These are phyloP conservation scores for Tricholoma terreum DNA, from an alignment of 768 basidiomycete species.

Conservation along the genomic window DNA sequence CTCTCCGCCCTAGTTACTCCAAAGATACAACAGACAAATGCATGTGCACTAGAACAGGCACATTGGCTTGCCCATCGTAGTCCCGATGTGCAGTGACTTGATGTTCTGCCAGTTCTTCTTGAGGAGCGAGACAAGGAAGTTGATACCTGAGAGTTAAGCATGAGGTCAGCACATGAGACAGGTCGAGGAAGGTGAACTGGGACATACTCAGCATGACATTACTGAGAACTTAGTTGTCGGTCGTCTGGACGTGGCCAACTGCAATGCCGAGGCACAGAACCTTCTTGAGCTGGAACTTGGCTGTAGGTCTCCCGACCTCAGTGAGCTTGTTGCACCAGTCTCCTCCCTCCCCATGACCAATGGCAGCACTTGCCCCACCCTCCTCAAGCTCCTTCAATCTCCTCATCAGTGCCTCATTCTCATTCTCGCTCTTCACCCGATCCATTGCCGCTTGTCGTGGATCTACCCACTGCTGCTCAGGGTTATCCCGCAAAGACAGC, in stretches of 20 bases:
- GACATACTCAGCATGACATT: conserved; percentile 95
- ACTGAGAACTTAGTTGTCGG: conserved; percentile 90
- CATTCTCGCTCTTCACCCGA: conserved; percentile 77
- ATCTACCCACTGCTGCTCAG: conserved; percentile 79
- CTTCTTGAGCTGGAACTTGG: conserved; percentile 99
- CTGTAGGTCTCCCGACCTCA: conserved; percentile 91
- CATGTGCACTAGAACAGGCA: conserved; percentile 72
- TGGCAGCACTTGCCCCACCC: conserved; percentile 22
- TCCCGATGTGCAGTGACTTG: conserved; percentile 97
- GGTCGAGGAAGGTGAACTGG: not conserved
- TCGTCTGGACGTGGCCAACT: conserved; percentile 97
- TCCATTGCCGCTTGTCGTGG: conserved; percentile 74
- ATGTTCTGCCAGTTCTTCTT: conserved; percentile 99
- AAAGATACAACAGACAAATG: no score
- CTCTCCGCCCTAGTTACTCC: no score
- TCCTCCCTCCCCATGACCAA: conserved; percentile 17
- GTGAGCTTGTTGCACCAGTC: conserved; percentile 80
- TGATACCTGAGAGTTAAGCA: conserved; percentile 67
- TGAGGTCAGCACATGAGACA: conserved; percentile 4
- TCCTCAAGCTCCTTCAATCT: conserved; percentile 62
- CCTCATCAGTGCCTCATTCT: conserved; percentile 76
- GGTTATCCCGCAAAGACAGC: conserved; percentile 71
- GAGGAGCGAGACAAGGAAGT: conserved; percentile 98
- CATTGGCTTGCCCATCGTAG: conserved; percentile 97
- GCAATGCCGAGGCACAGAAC: conserved; percentile 99